Evolutionary conservation across 1,139 yeast species (phyloP).

Genomic region (Suzukiozyma palmioleophila): DNA sequence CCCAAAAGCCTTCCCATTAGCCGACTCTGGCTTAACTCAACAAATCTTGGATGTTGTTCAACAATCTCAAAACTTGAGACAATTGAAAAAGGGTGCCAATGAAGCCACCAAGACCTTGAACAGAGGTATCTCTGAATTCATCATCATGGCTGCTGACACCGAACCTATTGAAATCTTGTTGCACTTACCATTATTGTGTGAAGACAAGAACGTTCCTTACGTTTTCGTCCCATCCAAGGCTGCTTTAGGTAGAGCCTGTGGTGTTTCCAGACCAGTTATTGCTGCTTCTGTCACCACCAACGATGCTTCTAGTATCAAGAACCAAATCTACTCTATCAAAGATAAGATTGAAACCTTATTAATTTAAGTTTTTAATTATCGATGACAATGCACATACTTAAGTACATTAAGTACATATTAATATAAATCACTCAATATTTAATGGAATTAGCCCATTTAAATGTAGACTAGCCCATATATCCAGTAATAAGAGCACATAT

Average conservation of each 20-base stretch:
- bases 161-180: conserved; percentile 98
- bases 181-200: conserved; percentile 96
- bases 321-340: conserved; percentile 95
- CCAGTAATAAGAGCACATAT: no score
- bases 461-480: no score
- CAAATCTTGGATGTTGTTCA: conserved; percentile 97
- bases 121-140: conserved; percentile 99
- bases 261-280: conserved; percentile 98
- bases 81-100: conserved; percentile 98
- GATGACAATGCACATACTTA: neutral
- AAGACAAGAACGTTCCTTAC: conserved; percentile 98
- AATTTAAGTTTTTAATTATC: conserved; percentile 48
- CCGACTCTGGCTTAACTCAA: conserved; percentile 92
- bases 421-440: no score
- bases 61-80: conserved; percentile 97
- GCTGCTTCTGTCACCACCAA: conserved; percentile 98
- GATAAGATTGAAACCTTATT: conserved; percentile 98
- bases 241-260: conserved; percentile 99
- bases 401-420: neutral
- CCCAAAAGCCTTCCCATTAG: conserved; percentile 98
- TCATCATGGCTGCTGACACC: conserved; percentile 99
- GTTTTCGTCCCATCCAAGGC: conserved; percentile 98
- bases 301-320: conserved; percentile 97
- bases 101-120: conserved; percentile 99
- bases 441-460: no score